Evolutionary conservation across 352 stramenopile genomes (phyloP).

Genomic region (Pythium insidiosum): DNA sequence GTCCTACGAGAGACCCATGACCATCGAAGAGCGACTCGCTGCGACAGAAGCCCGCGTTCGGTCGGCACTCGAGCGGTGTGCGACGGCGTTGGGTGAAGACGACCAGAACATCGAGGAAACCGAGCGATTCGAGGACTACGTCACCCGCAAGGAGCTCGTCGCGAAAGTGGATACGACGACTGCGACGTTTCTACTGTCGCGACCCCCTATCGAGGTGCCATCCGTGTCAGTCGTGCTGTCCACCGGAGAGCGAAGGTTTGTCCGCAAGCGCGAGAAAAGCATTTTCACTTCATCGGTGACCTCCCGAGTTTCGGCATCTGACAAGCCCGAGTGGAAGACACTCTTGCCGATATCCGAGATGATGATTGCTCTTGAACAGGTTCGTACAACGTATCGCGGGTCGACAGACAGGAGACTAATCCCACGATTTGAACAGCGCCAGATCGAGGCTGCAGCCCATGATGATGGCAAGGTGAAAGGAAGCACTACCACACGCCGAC

Average conservation of each 20-base stretch:
- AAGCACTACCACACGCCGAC: too few relatives aligned
- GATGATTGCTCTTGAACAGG: slow-evolving; percentile 15
- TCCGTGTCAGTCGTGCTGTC: slow-evolving; percentile 49
- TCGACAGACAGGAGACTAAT: background rate
- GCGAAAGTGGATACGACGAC: slow-evolving; percentile 24
- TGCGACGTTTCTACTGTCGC: slow-evolving; percentile 38
- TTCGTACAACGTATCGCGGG: background rate
- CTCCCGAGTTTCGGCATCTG: too few relatives aligned
- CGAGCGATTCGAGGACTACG: slow-evolving; percentile 19
- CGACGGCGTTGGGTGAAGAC: slow-evolving; percentile 42
- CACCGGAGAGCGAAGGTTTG: slow-evolving; percentile 44
- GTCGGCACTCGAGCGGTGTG: slow-evolving; percentile 51
- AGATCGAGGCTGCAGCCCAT: slow-evolving; percentile 59
- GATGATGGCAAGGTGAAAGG: too few relatives aligned
- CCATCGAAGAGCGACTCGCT: slow-evolving; percentile 20
- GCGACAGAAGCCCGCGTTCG: slow-evolving; percentile 39
- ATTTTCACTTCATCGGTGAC: too few relatives aligned
- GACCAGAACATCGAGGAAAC: slow-evolving; percentile 16
- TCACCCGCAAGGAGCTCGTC: slow-evolving; percentile 18
- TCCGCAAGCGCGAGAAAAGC: slow-evolving; percentile 48
- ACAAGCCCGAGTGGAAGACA: too few relatives aligned
- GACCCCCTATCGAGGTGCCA: slow-evolving; percentile 54
- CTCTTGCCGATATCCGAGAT: slow-evolving; percentile 10
- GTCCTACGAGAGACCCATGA: too few relatives aligned
- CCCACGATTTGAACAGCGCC: slow-evolving; percentile 24